Base-by-base conservation (phyloP, 2,329 filamentous ascomycete genomes). In the Curvularia eragrostidis region DNA sequence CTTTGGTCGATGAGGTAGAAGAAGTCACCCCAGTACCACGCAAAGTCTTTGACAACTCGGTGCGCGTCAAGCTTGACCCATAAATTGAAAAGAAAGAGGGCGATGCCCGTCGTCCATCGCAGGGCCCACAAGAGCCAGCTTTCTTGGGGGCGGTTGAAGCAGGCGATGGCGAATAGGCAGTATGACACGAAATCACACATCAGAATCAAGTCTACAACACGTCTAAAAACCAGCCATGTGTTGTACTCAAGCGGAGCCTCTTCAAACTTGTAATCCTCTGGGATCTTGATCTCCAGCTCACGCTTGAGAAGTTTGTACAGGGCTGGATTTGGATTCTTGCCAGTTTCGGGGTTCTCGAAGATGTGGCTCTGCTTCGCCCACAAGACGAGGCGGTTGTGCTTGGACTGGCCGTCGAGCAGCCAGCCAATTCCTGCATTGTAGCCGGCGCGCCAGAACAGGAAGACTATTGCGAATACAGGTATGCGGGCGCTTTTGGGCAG, bases 21-120 rank as follows among this genome's bases (percentile, higher is more conserved):
- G 80, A 98, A 98, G 78, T 99, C 95, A 61, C 95, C 95, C 95
- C 95, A 99, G 79, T 98, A 99, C 95, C 95, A 99, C 26, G 95
- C 95, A 80, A 93, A 99, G 79, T 99, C 95, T 79, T 98, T 98
- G 74, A 99, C 95, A 48, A 99, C 95, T 60, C 95, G 87, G 78
- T 99, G 95, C 19, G 95, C 95, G 78, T 99, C 95, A 61, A 99
- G 84, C 80, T 99, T 99, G 63, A 99, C 95, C 93, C 95, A 98
- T 21, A 98, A 84, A 77, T 98, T 99, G 85, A 99, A 98, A 56
- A 91, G 84, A 62, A 99, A 89, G 24, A 98, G 84, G 39, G 85
- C 79, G 64, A 94, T 85, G 50, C 95, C 95, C 46, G 88, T 83
- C 3, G 82, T 74, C 95, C 95, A 99, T 59, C 95, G 89, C 54